Percentiles rank a stretch among this genome's conserved stretches.
These are phyloP conservation scores for Neonectria coccinea DNA, from an alignment of 2,329 filamentous ascomycete genomes.

Conservation along the genomic window DNA sequence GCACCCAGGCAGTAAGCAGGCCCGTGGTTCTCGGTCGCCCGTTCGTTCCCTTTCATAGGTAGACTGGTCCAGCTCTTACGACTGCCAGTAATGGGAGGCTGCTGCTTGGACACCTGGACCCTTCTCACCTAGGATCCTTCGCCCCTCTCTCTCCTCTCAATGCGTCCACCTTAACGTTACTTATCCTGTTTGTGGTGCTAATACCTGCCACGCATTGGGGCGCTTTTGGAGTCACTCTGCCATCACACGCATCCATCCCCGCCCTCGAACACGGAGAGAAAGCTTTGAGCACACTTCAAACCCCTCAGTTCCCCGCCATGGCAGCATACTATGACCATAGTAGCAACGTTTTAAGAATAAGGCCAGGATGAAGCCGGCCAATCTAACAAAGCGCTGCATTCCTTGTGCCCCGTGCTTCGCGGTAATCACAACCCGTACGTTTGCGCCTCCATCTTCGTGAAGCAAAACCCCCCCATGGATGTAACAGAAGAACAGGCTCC, in stretches of 20 bases:
- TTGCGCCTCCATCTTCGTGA: background rate
- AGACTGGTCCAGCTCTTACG: slow-evolving; percentile 8
- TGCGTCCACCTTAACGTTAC: background rate
- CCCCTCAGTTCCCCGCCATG: slow-evolving; percentile 4
- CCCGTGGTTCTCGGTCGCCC: slow-evolving; percentile 30
- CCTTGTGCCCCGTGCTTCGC: background rate
- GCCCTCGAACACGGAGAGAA: too few species aligned
- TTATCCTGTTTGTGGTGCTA: background rate
- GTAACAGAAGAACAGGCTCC: background rate
- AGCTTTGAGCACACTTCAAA: background rate
- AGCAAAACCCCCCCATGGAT: background rate
- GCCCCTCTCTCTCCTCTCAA: background rate
- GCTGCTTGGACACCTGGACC: background rate
- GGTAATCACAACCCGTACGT: background rate
- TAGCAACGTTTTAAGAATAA: background rate
- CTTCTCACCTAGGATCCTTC: background rate
- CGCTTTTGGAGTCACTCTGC: background rate
- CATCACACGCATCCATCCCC: background rate
- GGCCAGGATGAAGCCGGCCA: background rate
- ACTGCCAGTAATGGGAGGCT: slow-evolving; percentile 25
- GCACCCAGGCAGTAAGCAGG: background rate
- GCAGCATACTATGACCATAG: too few species aligned
- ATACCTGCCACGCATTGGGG: slow-evolving; percentile 7
- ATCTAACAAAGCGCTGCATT: background rate
- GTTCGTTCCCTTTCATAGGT: background rate